Base-by-base conservation (phyloP, 1,139 yeast genomes). In the Zygoascus sp. region DNA sequence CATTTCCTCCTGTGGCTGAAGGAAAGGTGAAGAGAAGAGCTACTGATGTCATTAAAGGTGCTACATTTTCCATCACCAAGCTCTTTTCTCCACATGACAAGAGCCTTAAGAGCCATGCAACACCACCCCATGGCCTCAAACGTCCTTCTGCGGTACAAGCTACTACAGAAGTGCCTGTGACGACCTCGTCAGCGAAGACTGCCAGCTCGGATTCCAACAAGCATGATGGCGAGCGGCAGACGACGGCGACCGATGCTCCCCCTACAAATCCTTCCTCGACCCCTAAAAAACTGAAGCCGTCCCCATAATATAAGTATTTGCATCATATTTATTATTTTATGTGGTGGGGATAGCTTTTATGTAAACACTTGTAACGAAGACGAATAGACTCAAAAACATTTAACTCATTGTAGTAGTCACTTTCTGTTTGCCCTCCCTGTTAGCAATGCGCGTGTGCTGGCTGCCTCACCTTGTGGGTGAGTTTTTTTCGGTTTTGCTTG, bases 1-100 rank as follows among this genome's bases (percentile, higher is more conserved):
- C 43, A 40, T 55, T 57, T 45, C 48, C 48, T 4, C 34, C 45
- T 27, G 16, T 15, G 8, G 17, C 25, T 5, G 40, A 27, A 5
- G 40, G 28, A 6, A 15, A 27, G 9, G 19, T 15, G 23, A 37
- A 37, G 15, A 42, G 20, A 41, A 42, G 20, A 25, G 32, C 36
- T 10, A 19, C 34, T 13, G 32, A 27, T 25, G 34, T 40, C 9
- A 40, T 42, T 13, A 35, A 36, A 11, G 42, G 42, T 2, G 35
- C 35, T 11, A 27, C 34, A 13, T 25, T 30, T 8, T 32, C 40
- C 2, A 16, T 42, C 30, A 35, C 41, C 40, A 42, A 36, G 39
- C 36, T 42, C 22, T 36, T 42, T 20, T 17, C 40, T 4, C 34
- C 34, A 5, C 21, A 23, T 15, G 40, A 42, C 21, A 42, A 27